A percentile compares a stretch with the other conserved stretches of the same genome.
Evolutionary conservation across 1,284 basidiomycete genomes (phyloP).

Genomic region (Trametes hirsuta): DNA sequence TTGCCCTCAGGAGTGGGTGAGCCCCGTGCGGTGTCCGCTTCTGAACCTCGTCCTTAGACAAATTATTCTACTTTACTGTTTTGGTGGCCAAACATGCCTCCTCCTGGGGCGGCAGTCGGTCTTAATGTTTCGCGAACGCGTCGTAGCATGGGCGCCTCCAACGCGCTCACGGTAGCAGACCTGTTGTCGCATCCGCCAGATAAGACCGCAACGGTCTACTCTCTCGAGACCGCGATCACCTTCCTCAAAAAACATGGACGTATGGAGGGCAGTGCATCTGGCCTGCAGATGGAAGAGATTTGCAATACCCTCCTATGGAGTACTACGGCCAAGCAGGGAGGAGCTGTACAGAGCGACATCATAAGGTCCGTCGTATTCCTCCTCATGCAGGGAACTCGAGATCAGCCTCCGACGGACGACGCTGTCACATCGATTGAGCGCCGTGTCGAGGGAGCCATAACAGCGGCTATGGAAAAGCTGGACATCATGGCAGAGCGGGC

Average conservation of each 20-base stretch:
- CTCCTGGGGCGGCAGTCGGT: not conserved
- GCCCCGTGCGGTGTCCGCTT: not conserved
- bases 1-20: not conserved
- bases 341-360: not conserved
- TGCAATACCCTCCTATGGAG: not conserved
- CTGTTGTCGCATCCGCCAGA: not conserved
- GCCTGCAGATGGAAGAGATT: not conserved
- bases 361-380: not conserved
- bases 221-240: not conserved
- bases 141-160: not conserved
- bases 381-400: too few relatives aligned
- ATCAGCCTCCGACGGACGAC: too few relatives aligned
- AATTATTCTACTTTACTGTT: not conserved
- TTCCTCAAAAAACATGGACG: not conserved
- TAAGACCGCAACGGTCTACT: not conserved
- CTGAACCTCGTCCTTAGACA: not conserved
- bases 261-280: not conserved
- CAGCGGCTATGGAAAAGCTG: too few relatives aligned
- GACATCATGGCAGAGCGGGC: too few relatives aligned
- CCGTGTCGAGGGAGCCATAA: too few relatives aligned
- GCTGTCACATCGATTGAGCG: too few relatives aligned
- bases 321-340: not conserved
- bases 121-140: not conserved
- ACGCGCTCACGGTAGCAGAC: not conserved
- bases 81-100: not conserved